Base-by-base conservation (phyloP, 805 yeast genomes). In the Torulaspora delbrueckii region DNA sequence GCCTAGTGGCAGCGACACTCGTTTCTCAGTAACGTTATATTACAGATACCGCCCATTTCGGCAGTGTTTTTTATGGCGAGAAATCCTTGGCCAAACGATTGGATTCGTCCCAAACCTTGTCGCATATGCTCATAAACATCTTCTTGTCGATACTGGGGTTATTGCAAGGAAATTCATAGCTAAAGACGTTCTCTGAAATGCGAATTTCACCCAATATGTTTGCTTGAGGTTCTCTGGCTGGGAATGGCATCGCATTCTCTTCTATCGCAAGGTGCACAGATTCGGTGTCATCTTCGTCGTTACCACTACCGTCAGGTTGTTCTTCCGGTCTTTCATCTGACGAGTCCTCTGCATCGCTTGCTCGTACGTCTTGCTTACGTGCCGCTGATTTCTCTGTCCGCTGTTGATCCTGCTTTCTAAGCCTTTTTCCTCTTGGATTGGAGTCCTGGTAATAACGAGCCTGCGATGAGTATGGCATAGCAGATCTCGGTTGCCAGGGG, bases 101-200 rank as follows among this genome's bases (percentile, higher is more conserved):
- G 3, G 60, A 51, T 31, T 62, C 66, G 39, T 59, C 60, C 67
- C 67, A 63, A n/a, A 63, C 55, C 45, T 59, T 61, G 45, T 58
- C 61, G 47, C 68, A 63, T 14, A 62, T 60, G 41, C 60, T 59
- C 52, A 63, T 48, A 41, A 62, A 63, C 57, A 61, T 57, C 42
- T 58, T 63, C 47, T 62, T 61, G 47, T 63, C 64, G 4, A 58
- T 42, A 8, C 46, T 42, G 9, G 55, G 45, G n/a, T 51, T 47
- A 9, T 46, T 45, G 14, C 40, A 37, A 8, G 58, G 54, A 40
- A 62, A 56, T 16, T 62, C 60, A 40, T 60, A 63, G 14, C 59
- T 53, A 48, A 61, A 63, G 13, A 47, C 53, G 33, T 60, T 57
- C n/a, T 50, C 47, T 24, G 47, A 37, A 22, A 63, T 51, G 25